These are phyloP conservation scores for Dendrobium chrysotoxum DNA, from an alignment of 106 monocot species.

Conservation along the genomic window DNA sequence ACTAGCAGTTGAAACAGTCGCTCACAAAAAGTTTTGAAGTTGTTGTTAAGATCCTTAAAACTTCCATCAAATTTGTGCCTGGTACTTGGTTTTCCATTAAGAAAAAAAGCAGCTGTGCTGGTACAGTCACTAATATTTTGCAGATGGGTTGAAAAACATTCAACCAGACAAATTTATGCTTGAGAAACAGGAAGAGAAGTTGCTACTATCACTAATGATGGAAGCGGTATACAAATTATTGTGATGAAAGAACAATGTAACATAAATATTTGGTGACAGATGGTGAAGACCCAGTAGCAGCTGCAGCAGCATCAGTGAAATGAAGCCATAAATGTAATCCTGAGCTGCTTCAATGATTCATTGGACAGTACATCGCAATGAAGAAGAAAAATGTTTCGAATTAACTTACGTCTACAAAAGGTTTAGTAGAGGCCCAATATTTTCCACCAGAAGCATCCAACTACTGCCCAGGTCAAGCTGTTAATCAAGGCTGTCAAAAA, in stretches of 20 bases:
- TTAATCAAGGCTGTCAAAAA: slow-evolving; percentile 75
- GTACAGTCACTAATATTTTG: too few relatives aligned
- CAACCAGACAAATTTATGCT: too few relatives aligned
- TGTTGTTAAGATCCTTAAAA: too few relatives aligned
- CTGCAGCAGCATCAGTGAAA: background rate
- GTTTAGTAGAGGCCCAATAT: slow-evolving; percentile 85
- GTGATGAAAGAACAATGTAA: background rate
- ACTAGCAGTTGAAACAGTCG: too few relatives aligned
- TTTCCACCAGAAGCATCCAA: slow-evolving; percentile 97
- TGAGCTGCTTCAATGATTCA: background rate
- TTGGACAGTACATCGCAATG: background rate
- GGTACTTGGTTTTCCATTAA: too few relatives aligned
- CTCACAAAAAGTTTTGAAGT: too few relatives aligned
- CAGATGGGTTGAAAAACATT: too few relatives aligned
- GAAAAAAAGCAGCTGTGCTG: too few relatives aligned
- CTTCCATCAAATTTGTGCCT: too few relatives aligned
- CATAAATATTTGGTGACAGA: background rate
- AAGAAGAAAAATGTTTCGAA: background rate
- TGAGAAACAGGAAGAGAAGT: too few relatives aligned
- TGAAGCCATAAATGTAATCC: background rate
- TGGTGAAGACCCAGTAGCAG: background rate
- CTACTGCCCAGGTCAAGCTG: slow-evolving; percentile 62
- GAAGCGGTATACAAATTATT: background rate
- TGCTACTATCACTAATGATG: background rate
- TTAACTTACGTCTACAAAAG: background rate